Evolutionary conservation across 2,329 filamentous ascomycete species (phyloP), one percentile per base, ranked within the genome.

Genomic region (Neoarthrinium moseri): DNA sequence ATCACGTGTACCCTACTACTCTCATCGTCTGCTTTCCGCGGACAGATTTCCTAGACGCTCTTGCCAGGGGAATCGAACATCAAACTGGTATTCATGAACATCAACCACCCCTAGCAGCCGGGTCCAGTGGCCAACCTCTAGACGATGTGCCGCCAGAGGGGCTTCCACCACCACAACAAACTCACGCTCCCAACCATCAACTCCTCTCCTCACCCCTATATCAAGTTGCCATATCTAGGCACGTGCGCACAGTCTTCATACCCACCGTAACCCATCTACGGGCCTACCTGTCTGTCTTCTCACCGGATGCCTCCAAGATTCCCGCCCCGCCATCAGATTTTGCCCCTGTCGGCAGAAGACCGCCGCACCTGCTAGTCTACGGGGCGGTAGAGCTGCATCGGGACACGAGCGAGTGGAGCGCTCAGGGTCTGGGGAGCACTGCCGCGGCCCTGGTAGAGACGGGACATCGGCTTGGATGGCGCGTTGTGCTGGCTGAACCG

Each of bases 181-280:
- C n/a, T n/a, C n/a, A n/a, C n/a, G n/a, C n/a, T n/a, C n/a, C n/a
- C 39, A 51, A 48, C 35, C 68, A 72, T 55, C 55, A 62, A 26
- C 69, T 90, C 6, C 67, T 89, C 6, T 70, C 74, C 13, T 79
- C 84, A 22, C 83, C 87, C 0, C 78, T 96, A 12, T 77, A 83
- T 45, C 78, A 89, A 51, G 73, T 91, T 22, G 80, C 84, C 37
- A 76, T 79, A 4, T 85, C 89, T 6, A 79, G 82, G 23, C 81
- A 84, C 56, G 77, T 95, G 51, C 81, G 80, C 45, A 65, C 91
- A 7, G 70, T 81, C 27, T 96, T 95, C 66, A 79, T 83, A 45
- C 83, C 89, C 0, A 89, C 86, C 3, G 77, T 94, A 44, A 83
- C 87, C 18, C 84, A 88, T 63, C 78, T 96, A 6, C 84, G 89